phyloP scores from a whole-genome alignment of 257 asterid species.

The Hygrophila difformis region DNA sequence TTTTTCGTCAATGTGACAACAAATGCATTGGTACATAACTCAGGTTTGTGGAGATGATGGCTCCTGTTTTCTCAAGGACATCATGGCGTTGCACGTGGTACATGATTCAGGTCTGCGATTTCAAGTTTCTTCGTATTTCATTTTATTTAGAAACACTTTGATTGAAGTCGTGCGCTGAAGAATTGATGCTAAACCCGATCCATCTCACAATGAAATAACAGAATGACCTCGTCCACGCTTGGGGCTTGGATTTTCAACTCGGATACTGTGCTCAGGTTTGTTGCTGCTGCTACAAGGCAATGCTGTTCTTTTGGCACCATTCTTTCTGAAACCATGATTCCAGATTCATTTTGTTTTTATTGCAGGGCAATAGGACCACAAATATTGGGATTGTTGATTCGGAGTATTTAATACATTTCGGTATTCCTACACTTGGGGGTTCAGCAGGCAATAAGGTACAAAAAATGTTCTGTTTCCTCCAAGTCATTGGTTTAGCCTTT shows the following conservation, averaged over 20 bases:
- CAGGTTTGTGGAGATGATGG: conserved; percentile 86
- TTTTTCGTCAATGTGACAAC: too few species aligned
- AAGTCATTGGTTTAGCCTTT: too few species aligned
- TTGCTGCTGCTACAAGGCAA: not conserved
- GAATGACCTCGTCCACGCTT: conserved; percentile 63
- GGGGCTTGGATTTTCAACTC: conserved; percentile 75
- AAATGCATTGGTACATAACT: not conserved
- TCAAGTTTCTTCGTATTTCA: too few species aligned
- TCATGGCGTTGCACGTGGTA: conserved; percentile 78
- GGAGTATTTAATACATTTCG: conserved; percentile 55
- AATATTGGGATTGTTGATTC: conserved; percentile 68
- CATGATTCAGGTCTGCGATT: conserved; percentile 59
- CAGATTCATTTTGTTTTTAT: conserved; percentile 7
- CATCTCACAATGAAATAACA: too few species aligned
- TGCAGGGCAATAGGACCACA: conserved; percentile 54
- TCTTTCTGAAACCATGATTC: not conserved
- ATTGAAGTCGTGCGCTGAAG: too few species aligned
- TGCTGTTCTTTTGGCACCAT: not conserved
- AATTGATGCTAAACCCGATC: too few species aligned
- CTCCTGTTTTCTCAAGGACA: conserved; percentile 64
- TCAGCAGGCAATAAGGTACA: conserved; percentile 35
- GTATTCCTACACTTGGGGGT: conserved; percentile 70
- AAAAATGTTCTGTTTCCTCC: not conserved
- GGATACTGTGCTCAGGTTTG: conserved; percentile 73
- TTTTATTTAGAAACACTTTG: too few species aligned